Conservation (phyloP, 371 early-diverging fungal species). For the Thermomucor indicae-seudaticae region DNA sequence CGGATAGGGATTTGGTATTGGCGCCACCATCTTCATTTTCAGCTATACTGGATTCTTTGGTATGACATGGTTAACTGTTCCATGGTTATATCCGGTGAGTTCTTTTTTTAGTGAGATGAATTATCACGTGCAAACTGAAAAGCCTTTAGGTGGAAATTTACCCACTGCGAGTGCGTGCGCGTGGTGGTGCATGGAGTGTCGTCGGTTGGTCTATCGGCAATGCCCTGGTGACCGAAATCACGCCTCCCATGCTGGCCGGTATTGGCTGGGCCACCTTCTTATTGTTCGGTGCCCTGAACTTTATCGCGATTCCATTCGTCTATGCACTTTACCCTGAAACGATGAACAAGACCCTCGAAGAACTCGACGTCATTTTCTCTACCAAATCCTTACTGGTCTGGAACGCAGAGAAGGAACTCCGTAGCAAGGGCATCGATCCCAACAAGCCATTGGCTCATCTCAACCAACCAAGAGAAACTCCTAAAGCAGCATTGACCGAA, state of each 20-base stretch:
- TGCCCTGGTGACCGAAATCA: slow-evolving; percentile 37
- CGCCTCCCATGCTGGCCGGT: slow-evolving; percentile 31
- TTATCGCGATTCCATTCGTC: slow-evolving; percentile 33
- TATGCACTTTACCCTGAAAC: slow-evolving; percentile 35
- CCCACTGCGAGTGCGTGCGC: slow-evolving; percentile 31
- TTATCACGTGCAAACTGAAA: slow-evolving; percentile 36
- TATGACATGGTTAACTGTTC: slow-evolving; percentile 39
- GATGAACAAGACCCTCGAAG: slow-evolving; percentile 34
- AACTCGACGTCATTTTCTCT: slow-evolving; percentile 34
- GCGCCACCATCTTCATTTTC: background rate
- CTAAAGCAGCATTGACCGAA: background rate
- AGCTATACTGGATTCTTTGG: slow-evolving; percentile 31
- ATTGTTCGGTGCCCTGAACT: slow-evolving; percentile 35
- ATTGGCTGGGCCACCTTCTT: slow-evolving; percentile 41
- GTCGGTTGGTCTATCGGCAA: slow-evolving; percentile 46
- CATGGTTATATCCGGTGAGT: slow-evolving; percentile 39
- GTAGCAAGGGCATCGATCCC: slow-evolving; percentile 11
- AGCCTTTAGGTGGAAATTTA: slow-evolving; percentile 41
- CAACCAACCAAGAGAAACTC: no score
- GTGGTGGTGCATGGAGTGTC: slow-evolving; percentile 41
- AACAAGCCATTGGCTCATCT: slow-evolving; percentile 6
- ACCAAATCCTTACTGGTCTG: slow-evolving; percentile 37
- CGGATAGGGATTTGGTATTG: background rate
- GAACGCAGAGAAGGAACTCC: slow-evolving; percentile 33
- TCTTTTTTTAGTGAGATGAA: slow-evolving; percentile 31